phyloP scores from a whole-genome alignment of 179 eudicot species.

The Pouteria campechiana region DNA sequence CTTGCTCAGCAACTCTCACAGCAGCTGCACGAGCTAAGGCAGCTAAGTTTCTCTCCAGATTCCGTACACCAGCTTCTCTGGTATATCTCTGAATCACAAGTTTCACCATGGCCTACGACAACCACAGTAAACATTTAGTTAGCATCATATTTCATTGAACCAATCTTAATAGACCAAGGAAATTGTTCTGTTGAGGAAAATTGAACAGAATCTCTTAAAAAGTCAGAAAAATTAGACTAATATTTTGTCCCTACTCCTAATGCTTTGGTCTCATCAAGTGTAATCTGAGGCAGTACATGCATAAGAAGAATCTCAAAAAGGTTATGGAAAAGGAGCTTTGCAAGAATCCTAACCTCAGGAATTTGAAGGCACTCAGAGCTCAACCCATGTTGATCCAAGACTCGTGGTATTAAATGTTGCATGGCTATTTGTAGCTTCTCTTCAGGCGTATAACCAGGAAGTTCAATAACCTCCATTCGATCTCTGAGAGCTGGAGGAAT shows the following conservation, averaged over 20 bases:
- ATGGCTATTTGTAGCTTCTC: conserved; percentile 41
- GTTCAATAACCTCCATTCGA: conserved; percentile 47
- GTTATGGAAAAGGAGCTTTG: too few species aligned
- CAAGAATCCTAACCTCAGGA: conserved; percentile 25
- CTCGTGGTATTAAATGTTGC: conserved; percentile 39
- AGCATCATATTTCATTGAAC: too few species aligned
- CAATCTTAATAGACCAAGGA: too few species aligned
- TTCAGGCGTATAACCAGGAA: conserved; percentile 46
- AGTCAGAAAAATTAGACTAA: too few species aligned
- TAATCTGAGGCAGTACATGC: too few species aligned
- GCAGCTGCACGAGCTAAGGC: conserved; percentile 55
- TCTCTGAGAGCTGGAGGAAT: conserved; percentile 42
- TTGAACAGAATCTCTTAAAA: too few species aligned
- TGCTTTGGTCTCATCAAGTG: too few species aligned
- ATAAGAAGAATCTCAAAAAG: too few species aligned
- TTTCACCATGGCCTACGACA: conserved; percentile 30
- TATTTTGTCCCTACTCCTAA: too few species aligned
- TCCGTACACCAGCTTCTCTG: conserved; percentile 48
- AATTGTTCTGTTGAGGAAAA: too few species aligned
- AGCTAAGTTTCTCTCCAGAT: conserved; percentile 36
- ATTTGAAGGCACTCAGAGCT: conserved; percentile 38
- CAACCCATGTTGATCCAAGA: conserved; percentile 46
- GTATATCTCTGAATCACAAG: conserved; percentile 34
- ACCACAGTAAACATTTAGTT: too few species aligned
- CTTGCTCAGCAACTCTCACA: conserved; percentile 43